Conservation (phyloP, 2,329 filamentous ascomycete genomes). For the Trichophyton simii region DNA sequence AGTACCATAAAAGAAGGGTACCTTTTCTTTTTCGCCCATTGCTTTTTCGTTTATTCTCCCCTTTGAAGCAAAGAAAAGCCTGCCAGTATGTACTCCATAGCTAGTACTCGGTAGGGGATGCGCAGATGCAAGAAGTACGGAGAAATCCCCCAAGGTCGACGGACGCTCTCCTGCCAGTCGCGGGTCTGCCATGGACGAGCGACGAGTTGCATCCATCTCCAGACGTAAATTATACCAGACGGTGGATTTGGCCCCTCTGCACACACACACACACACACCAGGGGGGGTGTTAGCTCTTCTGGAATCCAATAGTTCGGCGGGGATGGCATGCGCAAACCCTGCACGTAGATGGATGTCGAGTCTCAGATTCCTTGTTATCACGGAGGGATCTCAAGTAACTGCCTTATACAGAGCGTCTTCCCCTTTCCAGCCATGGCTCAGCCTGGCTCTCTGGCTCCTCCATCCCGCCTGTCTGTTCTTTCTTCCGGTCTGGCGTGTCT, state of each 20-base stretch:
- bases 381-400: background rate
- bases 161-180: background rate
- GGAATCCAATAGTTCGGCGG: conserved; percentile 4
- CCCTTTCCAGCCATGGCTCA: background rate
- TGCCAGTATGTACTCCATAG: too few relatives aligned
- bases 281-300: background rate
- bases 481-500: too few relatives aligned
- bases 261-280: background rate
- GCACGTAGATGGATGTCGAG: background rate
- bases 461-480: background rate
- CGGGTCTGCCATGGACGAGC: too few relatives aligned
- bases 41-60: background rate
- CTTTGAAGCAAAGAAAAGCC: too few relatives aligned
- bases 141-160: background rate
- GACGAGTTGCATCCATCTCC: too few relatives aligned
- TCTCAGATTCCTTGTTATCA: conserved; percentile 4
- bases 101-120: too few relatives aligned
- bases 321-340: conserved; percentile 1
- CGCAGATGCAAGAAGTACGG: background rate
- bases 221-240: too few relatives aligned
- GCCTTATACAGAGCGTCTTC: background rate
- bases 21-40: background rate
- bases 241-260: conserved; percentile 2
- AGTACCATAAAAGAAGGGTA: background rate
- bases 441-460: background rate